A percentile compares a stretch with the other conserved stretches of the same genome.
These are phyloP conservation scores for Vigna angularis DNA, from an alignment of 306 rosid genomes.

Conservation along the genomic window DNA sequence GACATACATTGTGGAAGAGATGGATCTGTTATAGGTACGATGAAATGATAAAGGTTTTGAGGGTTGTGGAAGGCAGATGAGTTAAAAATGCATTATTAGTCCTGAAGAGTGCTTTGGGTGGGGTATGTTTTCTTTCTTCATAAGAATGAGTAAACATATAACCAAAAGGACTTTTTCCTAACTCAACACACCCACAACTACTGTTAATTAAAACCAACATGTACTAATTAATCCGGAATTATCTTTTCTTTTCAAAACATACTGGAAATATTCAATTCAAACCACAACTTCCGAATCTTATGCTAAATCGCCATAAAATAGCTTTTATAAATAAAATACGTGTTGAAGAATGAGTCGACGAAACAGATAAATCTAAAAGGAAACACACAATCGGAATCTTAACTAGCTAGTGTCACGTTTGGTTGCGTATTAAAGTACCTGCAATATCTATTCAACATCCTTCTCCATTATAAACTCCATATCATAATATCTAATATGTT, in stretches of 20 bases:
- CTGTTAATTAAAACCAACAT: background rate
- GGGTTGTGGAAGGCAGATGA: conserved; percentile 29
- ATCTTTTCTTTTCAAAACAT: no score
- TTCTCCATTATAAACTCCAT: background rate
- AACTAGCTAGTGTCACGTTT: conserved; percentile 31
- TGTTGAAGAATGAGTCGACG: conserved; percentile 34
- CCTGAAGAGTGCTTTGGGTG: conserved; percentile 4
- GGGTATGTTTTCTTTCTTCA: conserved; percentile 24
- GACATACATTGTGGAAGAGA: background rate
- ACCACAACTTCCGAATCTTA: background rate
- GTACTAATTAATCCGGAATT: background rate
- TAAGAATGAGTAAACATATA: background rate
- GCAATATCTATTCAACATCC: conserved; percentile 24
- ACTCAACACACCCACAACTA: background rate
- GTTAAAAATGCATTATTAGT: conserved; percentile 28
- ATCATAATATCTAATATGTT: background rate
- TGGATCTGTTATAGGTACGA: background rate
- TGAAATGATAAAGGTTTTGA: conserved; percentile 16
- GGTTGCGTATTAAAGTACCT: conserved; percentile 34
- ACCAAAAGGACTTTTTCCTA: background rate
- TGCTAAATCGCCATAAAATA: background rate
- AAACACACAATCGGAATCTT: conserved; percentile 10
- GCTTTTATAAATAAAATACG: background rate
- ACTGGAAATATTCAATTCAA: no score
- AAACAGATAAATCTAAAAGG: conserved; percentile 23